Conservation (phyloP, 169 alveolate genomes). For the Cryptosporidium tyzzeri region DNA sequence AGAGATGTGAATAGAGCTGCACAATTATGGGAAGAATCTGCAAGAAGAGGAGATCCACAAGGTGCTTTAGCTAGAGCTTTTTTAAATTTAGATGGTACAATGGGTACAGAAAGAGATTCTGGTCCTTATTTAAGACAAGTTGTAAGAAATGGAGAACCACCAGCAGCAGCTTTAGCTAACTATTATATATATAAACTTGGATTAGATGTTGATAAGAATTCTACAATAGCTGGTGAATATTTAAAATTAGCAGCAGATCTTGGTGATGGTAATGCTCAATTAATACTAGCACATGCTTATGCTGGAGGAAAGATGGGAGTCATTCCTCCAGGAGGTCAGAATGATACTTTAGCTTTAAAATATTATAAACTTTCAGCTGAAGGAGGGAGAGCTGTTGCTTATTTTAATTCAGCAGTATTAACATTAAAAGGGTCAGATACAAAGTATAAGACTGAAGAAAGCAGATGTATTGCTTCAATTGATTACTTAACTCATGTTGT, state of each 20-base stretch:
- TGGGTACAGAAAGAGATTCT: constrained; percentile 57
- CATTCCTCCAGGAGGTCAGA: constrained; percentile 85
- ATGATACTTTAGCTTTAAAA: constrained; percentile 84
- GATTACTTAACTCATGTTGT: constrained; percentile 59
- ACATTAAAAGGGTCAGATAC: constrained; percentile 84
- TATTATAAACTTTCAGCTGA: constrained; percentile 86
- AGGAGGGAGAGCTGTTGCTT: constrained; percentile 86
- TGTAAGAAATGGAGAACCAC: constrained; percentile 58
- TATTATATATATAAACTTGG: constrained; percentile 81
- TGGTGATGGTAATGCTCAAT: constrained; percentile 87
- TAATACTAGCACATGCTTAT: constrained; percentile 88
- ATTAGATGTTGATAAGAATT: constrained; percentile 82
- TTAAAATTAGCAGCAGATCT: constrained; percentile 86
- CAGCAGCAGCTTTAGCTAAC: constrained; percentile 72
- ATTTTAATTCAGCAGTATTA: constrained; percentile 85
- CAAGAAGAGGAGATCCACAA: constrained; percentile 88
- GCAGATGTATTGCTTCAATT: constrained; percentile 61
- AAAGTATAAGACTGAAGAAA: constrained; percentile 52
- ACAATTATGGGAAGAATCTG: constrained; percentile 87
- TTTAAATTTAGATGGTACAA: constrained; percentile 79
- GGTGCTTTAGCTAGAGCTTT: constrained; percentile 88
- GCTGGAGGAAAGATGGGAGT: constrained; percentile 87
- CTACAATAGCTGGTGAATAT: constrained; percentile 84
- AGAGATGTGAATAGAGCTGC: constrained; percentile 85
- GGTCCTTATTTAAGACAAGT: constrained; percentile 73